phyloP scores from a whole-genome alignment of 2,329 filamentous ascomycete species.

The Trichoderma asperellum region DNA sequence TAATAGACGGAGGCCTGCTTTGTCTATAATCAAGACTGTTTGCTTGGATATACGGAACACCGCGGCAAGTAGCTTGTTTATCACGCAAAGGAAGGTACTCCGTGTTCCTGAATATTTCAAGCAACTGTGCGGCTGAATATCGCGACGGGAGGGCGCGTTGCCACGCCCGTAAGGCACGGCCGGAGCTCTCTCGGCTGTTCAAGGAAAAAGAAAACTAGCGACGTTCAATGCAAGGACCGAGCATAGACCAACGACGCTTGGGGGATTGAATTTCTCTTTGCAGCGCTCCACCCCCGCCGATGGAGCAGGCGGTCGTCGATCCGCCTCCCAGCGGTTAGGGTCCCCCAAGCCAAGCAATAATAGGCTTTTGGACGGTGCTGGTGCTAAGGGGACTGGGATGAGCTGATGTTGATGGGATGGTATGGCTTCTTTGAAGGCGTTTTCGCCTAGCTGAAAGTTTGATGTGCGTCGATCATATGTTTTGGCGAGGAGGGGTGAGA shows the following conservation, averaged over 20 bases:
- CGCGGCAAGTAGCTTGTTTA: not conserved
- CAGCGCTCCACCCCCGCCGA: conserved; percentile 23
- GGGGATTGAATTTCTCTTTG: not conserved
- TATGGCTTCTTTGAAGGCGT: not conserved
- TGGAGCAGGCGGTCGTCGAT: conserved; percentile 17
- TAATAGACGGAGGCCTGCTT: conserved; percentile 20
- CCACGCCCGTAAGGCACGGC: conserved; percentile 21
- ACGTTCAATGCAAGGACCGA: not conserved
- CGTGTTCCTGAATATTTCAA: not conserved
- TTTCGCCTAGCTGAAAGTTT: conserved; percentile 15
- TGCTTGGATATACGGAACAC: not conserved
- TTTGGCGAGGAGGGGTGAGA: not conserved
- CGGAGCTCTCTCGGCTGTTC: conserved; percentile 22
- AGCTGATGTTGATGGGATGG: not conserved
- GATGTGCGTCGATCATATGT: not conserved
- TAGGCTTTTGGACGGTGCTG: conserved; percentile 1
- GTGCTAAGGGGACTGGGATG: not conserved
- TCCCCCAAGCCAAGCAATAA: not conserved
- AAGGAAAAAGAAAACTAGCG: conserved; percentile 1
- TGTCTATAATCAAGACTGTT: not conserved
- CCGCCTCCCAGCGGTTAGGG: conserved; percentile 14
- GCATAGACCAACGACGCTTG: not conserved
- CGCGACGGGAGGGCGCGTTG: conserved; percentile 1
- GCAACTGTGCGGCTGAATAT: not conserved
- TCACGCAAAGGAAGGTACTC: not conserved